Conservation (phyloP, 1,284 basidiomycete genomes). For the Trametes versicolor region DNA sequence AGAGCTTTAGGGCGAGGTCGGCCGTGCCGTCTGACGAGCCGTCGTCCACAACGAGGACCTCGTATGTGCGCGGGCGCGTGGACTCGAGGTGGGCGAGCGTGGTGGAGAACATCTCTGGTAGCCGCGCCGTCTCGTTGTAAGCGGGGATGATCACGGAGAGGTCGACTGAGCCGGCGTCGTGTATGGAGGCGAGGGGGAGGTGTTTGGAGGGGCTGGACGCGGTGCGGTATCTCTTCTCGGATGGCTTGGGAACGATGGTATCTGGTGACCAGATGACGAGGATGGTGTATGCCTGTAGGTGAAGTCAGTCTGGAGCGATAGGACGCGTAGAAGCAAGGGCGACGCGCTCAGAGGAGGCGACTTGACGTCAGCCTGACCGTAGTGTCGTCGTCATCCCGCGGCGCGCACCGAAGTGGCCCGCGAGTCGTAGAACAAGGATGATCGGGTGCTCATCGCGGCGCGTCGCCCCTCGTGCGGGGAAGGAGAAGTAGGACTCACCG, state of each 20-base stretch:
- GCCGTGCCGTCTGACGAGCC: slow-evolving; percentile 85
- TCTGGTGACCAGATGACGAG: slow-evolving; percentile 76
- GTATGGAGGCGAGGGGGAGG: slow-evolving; percentile 62
- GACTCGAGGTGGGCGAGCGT: slow-evolving; percentile 70
- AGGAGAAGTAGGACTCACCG: slow-evolving; percentile 34
- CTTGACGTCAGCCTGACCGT: slow-evolving; percentile 52
- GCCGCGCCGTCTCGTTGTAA: slow-evolving; percentile 85
- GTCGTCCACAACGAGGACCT: slow-evolving; percentile 92
- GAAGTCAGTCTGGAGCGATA: slow-evolving; percentile 32
- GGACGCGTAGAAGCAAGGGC: slow-evolving; percentile 13
- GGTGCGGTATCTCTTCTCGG: slow-evolving; percentile 74
- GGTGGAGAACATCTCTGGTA: slow-evolving; percentile 85
- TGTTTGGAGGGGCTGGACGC: slow-evolving; percentile 57
- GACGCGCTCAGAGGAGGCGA: slow-evolving; percentile 47
- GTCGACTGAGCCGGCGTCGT: slow-evolving; percentile 64
- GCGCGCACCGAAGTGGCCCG: slow-evolving; percentile 64
- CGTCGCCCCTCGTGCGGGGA: slow-evolving; percentile 6
- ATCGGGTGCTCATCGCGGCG: slow-evolving; percentile 70
- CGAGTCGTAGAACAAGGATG: slow-evolving; percentile 92
- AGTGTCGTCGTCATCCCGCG: slow-evolving; percentile 68
- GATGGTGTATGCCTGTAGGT: slow-evolving; percentile 63
- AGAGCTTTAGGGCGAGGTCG: slow-evolving; percentile 70
- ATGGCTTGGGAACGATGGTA: slow-evolving; percentile 66
- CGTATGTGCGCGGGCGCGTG: slow-evolving; percentile 59
- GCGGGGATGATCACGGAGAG: slow-evolving; percentile 90